Evolutionary conservation across 2,329 filamentous ascomycete genomes (phyloP), one percentile per base, ranked within the genome.

Genomic region (Septoria linicola): DNA sequence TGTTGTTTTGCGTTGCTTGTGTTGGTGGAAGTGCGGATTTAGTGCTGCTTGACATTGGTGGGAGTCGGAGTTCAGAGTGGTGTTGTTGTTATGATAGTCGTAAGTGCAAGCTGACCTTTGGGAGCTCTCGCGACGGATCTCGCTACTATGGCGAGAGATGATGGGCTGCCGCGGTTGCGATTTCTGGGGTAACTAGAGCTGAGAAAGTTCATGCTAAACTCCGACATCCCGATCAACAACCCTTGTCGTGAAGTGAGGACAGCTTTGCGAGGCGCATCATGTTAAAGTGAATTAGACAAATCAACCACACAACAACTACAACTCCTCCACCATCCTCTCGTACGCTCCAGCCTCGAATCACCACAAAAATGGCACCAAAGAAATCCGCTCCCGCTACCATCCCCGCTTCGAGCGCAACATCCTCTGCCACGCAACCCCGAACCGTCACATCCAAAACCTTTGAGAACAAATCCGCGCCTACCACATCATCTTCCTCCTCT

Each of bases 401-500:
- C 21, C 46, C 47, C 41, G 47, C 47, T 32, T 39, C 41, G 4
- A 39, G 36, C 42, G 52, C 21, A 41, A 40, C 43, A 2, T 34
- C 42, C 8, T 41, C 49, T n/a, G 25, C 39, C 17, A 40, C 43
- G 8, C 44, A 49, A 61, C 41, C 57, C 46, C 48, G 54, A 35
- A 59, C 60, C 39, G 48, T 59, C 30, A 58, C 61, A 45, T 41
- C 44, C 35, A 48, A 48, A 41, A 48, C 44, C 36, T 48, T 40
- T 16, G 44, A 48, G 48, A 40, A 58, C 58, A 31, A 43, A 48
- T 39, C 54, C 32, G 63, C 62, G 53, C 49, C 54, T n/a, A 27
- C 23, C 20, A 46, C 63, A 30, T 54, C 57, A 30, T 53, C 66
- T 17, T 51, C 60, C 36, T 54, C 66, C 55, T 49, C 67, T n/a